phyloP scores from a whole-genome alignment of 1,284 basidiomycete species.

The Athelia sp. region DNA sequence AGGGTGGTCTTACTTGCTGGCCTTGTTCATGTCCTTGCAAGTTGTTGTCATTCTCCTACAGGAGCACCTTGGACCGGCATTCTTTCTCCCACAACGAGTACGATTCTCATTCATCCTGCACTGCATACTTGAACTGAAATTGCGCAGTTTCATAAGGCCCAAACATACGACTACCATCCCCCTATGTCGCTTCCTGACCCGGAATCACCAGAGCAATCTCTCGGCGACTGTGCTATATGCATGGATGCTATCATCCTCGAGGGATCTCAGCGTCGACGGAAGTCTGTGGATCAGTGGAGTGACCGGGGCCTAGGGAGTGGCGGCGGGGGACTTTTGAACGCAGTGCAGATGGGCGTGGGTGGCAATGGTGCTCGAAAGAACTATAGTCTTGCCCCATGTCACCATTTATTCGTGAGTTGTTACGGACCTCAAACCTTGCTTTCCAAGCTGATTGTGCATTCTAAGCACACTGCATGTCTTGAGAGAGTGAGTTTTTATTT shows the following conservation, averaged over 20 bases:
- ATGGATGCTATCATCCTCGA: constrained; percentile 81
- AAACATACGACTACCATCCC: constrained; percentile 83
- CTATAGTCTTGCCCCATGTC: constrained; percentile 86
- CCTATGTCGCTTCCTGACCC: constrained; percentile 64
- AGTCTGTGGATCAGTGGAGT: constrained; percentile 19
- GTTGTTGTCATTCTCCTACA: constrained; percentile 66
- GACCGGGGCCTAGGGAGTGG: constrained; percentile 18
- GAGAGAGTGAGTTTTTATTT: too few relatives aligned
- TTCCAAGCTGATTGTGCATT: constrained; percentile 4
- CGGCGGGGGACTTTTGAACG: constrained; percentile 32
- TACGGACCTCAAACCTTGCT: constrained; percentile 1
- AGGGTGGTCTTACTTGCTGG: constrained; percentile 69
- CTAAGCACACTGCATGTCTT: constrained; percentile 79
- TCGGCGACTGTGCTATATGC: constrained; percentile 87
- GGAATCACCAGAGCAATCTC: constrained; percentile 65
- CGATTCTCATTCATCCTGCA: constrained; percentile 18
- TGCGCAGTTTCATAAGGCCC: constrained; percentile 52
- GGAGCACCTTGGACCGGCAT: constrained; percentile 73
- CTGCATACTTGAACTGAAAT: constrained; percentile 2
- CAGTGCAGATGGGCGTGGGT: constrained; percentile 39
- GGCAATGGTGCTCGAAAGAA: constrained; percentile 46
- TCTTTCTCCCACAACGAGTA: constrained; percentile 72
- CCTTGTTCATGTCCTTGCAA: constrained; percentile 61
- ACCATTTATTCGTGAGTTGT: constrained; percentile 77
- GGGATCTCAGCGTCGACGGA: constrained; percentile 28